Conservation (phyloP, 768 basidiomycete species). For the Lepiota brunneoincarnata region DNA sequence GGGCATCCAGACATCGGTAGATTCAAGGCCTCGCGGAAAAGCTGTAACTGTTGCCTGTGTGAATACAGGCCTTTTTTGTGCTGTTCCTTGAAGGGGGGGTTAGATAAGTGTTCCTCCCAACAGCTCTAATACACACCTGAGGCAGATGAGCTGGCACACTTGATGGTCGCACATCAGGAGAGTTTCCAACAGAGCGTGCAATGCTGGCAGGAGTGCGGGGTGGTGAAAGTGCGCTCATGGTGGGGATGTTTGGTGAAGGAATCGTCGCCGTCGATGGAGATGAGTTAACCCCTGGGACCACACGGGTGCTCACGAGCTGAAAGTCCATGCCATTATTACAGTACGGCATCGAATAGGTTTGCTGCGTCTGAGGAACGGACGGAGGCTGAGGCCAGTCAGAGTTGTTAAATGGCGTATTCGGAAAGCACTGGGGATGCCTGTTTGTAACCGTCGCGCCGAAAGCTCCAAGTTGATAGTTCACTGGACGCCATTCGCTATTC, state of each 20-base stretch:
- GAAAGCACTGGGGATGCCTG: not conserved
- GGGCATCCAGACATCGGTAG: constrained; percentile 33
- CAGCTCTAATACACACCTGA: not conserved
- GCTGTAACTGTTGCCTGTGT: constrained; percentile 41
- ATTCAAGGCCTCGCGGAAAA: constrained; percentile 40
- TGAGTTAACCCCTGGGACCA: not conserved
- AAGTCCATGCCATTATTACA: not conserved
- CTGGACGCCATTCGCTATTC: constrained; percentile 1
- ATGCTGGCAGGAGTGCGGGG: constrained; percentile 5
- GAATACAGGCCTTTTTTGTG: constrained; percentile 29
- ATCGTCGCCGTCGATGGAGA: not conserved
- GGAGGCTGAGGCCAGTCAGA: not conserved
- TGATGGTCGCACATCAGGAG: constrained; percentile 6
- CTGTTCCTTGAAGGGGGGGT: constrained; percentile 16
- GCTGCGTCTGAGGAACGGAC: not conserved
- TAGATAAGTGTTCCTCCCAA: constrained; percentile 1
- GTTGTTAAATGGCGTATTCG: not conserved
- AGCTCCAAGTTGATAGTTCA: not conserved
- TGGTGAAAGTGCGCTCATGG: constrained; percentile 2
- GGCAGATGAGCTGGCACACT: not conserved
- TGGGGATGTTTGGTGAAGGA: constrained; percentile 2
- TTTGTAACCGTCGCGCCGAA: not conserved
- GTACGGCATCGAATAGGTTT: not conserved
- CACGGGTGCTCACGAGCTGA: not conserved
- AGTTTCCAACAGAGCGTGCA: constrained; percentile 3